These are phyloP conservation scores for Elaeis guineensis DNA, from an alignment of 176 grass and related monocot genomes.

Conservation along the genomic window DNA sequence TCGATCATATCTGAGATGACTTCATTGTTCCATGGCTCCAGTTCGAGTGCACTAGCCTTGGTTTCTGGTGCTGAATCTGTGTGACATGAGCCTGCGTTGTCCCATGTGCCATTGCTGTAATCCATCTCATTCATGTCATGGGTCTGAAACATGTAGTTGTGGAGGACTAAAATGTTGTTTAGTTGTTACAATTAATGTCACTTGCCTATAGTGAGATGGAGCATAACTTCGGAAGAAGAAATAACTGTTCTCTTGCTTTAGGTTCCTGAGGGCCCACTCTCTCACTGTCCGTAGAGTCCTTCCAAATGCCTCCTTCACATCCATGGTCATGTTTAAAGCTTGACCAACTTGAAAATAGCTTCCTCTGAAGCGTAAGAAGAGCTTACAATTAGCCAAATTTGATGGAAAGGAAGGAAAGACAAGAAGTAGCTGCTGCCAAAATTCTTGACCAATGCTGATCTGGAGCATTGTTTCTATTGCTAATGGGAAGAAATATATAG, in stretches of 20 bases:
- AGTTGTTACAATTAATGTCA: background rate
- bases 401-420: no score
- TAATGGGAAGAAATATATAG: background rate
- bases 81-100: conserved; percentile 18
- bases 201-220: conserved; percentile 28
- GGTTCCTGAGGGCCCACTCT: conserved; percentile 24
- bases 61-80: conserved; percentile 4
- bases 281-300: conserved; percentile 23
- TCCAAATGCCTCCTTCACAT: conserved; percentile 35
- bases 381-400: background rate
- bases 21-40: conserved; percentile 32
- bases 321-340: conserved; percentile 23
- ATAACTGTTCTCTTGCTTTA: conserved; percentile 8
- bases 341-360: conserved; percentile 31
- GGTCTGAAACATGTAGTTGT: background rate
- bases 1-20: conserved; percentile 7
- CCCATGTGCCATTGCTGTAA: conserved; percentile 35
- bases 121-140: background rate
- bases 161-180: no score
- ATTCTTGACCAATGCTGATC: background rate
- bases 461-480: no score
- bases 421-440: no score
- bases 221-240: conserved; percentile 32
- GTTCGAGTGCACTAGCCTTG: background rate
- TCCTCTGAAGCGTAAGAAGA: conserved; percentile 21